Evolutionary conservation across 176 grass and related monocot species (phyloP).

Genomic region (Triticum turgidum): DNA sequence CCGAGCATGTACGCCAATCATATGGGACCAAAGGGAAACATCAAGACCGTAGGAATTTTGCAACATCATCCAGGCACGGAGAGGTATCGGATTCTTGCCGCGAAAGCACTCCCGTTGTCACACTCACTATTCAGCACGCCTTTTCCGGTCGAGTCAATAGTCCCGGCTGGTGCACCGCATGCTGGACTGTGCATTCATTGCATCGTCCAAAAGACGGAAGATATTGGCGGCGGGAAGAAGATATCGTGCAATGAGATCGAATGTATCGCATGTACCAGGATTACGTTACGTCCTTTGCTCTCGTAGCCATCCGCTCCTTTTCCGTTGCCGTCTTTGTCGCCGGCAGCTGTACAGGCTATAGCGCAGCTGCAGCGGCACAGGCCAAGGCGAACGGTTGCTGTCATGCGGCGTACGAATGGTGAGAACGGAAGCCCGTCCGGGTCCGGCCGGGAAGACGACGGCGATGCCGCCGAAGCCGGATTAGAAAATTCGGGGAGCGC

Average conservation of each 20-base stretch:
- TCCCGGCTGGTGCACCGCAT: background rate
- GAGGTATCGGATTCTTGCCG: background rate
- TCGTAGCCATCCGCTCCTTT: background rate
- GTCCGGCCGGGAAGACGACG: background rate
- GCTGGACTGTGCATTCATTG: background rate
- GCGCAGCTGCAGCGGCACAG: background rate
- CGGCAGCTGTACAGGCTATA: background rate
- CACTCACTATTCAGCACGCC: background rate
- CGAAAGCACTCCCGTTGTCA: background rate
- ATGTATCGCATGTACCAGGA: background rate
- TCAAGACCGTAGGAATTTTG: background rate
- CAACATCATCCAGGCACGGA: background rate
- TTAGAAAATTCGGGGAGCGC: background rate
- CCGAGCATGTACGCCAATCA: background rate
- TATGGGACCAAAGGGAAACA: background rate
- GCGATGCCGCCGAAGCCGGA: background rate
- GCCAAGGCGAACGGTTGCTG: background rate
- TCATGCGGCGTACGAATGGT: background rate
- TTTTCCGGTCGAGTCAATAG: background rate
- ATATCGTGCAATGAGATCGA: background rate
- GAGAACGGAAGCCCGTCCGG: background rate
- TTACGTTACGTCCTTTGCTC: too few species aligned
- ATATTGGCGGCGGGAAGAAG: background rate
- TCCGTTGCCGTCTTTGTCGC: background rate
- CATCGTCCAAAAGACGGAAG: background rate